Conservation (phyloP, 495 filamentous ascomycete species). For the Penicillium malachiteum region DNA sequence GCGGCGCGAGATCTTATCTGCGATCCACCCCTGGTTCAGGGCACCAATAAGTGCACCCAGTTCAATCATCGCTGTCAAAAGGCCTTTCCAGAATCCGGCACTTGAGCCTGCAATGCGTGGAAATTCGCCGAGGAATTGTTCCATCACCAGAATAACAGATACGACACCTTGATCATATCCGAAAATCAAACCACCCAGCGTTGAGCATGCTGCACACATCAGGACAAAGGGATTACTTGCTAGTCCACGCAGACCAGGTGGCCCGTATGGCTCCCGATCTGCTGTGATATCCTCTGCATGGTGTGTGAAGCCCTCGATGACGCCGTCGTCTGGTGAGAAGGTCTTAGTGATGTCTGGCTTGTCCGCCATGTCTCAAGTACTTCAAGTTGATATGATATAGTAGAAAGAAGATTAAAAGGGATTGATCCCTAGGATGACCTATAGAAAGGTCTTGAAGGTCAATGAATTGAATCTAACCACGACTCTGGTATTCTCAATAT, state of each 20-base stretch:
- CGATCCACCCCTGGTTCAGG: constrained; percentile 58
- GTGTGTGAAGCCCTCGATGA: constrained; percentile 36
- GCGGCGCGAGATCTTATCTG: constrained; percentile 57
- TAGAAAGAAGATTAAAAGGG: not conserved
- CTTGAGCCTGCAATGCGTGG: constrained; percentile 43
- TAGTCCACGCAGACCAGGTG: constrained; percentile 47
- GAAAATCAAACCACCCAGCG: constrained; percentile 56
- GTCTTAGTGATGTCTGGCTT: constrained; percentile 14
- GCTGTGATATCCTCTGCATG: constrained; percentile 42
- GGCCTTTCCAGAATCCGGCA: constrained; percentile 57
- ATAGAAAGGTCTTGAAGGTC: not conserved
- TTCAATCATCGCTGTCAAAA: constrained; percentile 62
- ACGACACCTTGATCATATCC: constrained; percentile 60
- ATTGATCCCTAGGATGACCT: not conserved
- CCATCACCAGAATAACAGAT: constrained; percentile 57
- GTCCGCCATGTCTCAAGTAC: constrained; percentile 12
- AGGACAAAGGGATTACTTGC: constrained; percentile 50
- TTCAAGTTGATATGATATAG: not conserved
- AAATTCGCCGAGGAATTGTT: constrained; percentile 54
- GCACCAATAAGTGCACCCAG: constrained; percentile 56
- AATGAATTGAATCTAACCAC: not conserved
- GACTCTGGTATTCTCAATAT: too few species aligned
- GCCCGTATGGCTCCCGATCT: constrained; percentile 46
- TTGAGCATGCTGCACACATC: constrained; percentile 53
- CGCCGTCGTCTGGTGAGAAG: constrained; percentile 16